A percentile compares a stretch with the other conserved stretches of the same genome.
Conservation (phyloP, 139 green algal species). For the Parachlorella kessleri region DNA sequence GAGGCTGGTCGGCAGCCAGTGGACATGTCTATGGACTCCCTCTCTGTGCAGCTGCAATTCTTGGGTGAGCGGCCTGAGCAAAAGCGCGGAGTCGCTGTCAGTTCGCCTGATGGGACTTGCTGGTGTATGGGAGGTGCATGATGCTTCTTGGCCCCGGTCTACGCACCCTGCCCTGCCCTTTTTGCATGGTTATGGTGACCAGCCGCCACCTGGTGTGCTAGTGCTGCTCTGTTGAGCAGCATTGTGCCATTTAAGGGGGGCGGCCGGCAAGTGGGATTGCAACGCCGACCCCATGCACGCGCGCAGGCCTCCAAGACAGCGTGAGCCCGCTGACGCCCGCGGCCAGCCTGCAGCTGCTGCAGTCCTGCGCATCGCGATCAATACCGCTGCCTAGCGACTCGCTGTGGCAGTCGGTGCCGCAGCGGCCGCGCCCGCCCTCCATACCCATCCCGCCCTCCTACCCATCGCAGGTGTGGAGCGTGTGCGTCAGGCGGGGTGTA, state of each 20-base stretch:
- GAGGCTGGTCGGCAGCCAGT: conserved; percentile 10
- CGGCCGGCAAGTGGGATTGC: too few species aligned
- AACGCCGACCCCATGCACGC: too few species aligned
- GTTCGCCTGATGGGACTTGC: too few species aligned
- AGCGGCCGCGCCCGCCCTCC: conserved; percentile 57
- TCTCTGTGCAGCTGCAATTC: conserved; percentile 23
- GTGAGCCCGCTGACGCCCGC: conserved; percentile 5
- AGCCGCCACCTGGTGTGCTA: too few species aligned
- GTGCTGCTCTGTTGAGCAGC: too few species aligned
- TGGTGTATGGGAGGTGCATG: too few species aligned
- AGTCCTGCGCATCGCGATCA: conserved; percentile 43
- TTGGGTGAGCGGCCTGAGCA: too few species aligned
- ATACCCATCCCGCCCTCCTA: conserved; percentile 76
- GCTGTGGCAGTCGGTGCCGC: conserved; percentile 47
- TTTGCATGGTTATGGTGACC: too few species aligned
- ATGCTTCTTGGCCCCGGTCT: too few species aligned
- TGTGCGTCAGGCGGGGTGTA: neutral
- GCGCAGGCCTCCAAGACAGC: conserved; percentile 24
- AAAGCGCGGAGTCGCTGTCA: too few species aligned
- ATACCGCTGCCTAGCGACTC: conserved; percentile 75
- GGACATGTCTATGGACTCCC: conserved; percentile 15
- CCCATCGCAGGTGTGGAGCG: conserved; percentile 42
- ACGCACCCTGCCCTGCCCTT: too few species aligned
- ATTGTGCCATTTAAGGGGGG: too few species aligned
- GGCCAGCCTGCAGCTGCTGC: conserved; percentile 43